These are phyloP conservation scores for Akebia trifoliata DNA, from an alignment of 164 flowering plant species.

Conservation along the genomic window DNA sequence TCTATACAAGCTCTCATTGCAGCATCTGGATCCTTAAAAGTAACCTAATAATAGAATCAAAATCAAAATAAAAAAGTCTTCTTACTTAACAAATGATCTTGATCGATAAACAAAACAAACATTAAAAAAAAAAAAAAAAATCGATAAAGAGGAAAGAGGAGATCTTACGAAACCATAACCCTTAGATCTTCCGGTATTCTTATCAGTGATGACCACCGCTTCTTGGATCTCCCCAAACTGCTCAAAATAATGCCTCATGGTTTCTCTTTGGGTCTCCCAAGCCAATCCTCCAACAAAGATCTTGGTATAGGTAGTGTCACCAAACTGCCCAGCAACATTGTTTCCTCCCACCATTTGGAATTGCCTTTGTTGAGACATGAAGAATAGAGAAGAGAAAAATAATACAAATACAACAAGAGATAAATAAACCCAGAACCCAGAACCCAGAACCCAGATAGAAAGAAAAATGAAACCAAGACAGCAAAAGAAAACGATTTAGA, in stretches of 20 bases:
- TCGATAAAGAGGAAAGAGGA: not conserved
- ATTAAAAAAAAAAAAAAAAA: too few relatives aligned
- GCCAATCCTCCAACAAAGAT: conserved; percentile 71
- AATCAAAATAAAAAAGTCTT: not conserved
- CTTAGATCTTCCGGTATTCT: conserved; percentile 60
- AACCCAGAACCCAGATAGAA: conserved; percentile 8
- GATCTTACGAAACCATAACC: conserved; percentile 66
- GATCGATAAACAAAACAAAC: too few relatives aligned
- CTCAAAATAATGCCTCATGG: conserved; percentile 60
- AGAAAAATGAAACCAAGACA: conserved; percentile 2
- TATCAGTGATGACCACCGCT: conserved; percentile 64
- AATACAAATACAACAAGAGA: not conserved
- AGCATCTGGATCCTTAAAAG: conserved; percentile 59
- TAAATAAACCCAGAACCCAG: not conserved
- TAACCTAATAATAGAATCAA: conserved; percentile 29
- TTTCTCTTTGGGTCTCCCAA: conserved; percentile 67
- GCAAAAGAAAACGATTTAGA: conserved; percentile 2
- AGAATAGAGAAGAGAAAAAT: not conserved
- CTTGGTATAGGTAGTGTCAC: conserved; percentile 57
- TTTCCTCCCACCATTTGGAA: conserved; percentile 45
- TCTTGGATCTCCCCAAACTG: conserved; percentile 70
- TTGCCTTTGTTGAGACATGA: conserved; percentile 54
- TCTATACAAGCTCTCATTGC: conserved; percentile 63
- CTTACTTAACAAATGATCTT: too few relatives aligned
- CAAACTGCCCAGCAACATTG: conserved; percentile 33